These are phyloP conservation scores for Chlorokybus atmophyticus DNA, from an alignment of 139 green algal species.

Conservation along the genomic window DNA sequence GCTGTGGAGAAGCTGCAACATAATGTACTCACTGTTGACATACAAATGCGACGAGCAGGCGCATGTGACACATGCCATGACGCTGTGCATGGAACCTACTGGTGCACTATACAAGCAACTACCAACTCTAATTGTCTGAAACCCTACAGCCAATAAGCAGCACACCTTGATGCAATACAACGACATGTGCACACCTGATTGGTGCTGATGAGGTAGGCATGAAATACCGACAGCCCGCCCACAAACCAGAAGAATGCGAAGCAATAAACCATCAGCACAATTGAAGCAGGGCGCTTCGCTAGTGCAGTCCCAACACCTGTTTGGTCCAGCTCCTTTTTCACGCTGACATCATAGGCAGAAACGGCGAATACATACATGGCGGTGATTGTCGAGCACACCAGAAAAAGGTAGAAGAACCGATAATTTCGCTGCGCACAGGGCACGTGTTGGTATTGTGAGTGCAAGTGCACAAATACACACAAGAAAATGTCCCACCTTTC, in stretches of 20 bases:
- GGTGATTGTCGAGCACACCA: conserved; percentile 64
- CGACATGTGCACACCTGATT: conserved; percentile 39
- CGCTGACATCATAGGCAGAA: conserved; percentile 34
- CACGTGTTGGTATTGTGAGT: no score
- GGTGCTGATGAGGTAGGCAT: conserved; percentile 65
- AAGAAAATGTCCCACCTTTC: conserved; percentile 9
- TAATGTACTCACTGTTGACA: no score
- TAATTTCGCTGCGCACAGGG: conserved; percentile 95
- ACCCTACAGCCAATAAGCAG: no score
- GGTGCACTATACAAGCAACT: no score
- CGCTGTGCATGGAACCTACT: no score
- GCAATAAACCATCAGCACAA: conserved; percentile 39
- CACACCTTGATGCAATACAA: no score
- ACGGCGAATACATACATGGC: conserved; percentile 66
- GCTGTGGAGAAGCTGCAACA: no score
- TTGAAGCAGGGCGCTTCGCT: conserved; percentile 30
- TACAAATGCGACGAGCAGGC: no score
- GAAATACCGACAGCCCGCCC: conserved; percentile 75
- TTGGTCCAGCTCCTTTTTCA: conserved; percentile 25
- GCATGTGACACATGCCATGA: no score
- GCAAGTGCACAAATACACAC: not conserved
- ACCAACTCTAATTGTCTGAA: no score
- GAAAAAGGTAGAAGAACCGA: conserved; percentile 87
- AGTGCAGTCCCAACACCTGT: no score
- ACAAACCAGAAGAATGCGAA: conserved; percentile 69